phyloP scores from a whole-genome alignment of 345 rosid species.

The Moringa oleifera region DNA sequence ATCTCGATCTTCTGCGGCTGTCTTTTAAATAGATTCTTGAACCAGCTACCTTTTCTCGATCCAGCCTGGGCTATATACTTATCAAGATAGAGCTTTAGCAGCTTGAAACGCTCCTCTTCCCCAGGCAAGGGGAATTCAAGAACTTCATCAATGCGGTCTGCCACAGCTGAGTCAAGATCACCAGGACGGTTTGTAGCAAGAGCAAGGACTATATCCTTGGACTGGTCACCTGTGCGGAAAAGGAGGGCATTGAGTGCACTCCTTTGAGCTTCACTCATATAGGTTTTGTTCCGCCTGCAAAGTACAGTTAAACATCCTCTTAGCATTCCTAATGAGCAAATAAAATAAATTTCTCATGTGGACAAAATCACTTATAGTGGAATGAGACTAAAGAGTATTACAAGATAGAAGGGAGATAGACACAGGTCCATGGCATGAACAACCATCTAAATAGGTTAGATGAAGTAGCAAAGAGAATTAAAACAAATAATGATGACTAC shows the following conservation, averaged over 20 bases:
- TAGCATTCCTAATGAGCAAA: neutral
- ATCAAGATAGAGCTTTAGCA: slow-evolving; percentile 78
- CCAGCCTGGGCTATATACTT: slow-evolving; percentile 80
- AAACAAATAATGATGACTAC: no score
- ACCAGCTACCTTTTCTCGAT: slow-evolving; percentile 42
- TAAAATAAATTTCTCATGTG: no score
- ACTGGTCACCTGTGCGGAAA: slow-evolving; percentile 91
- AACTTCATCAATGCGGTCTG: slow-evolving; percentile 88
- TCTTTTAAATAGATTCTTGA: slow-evolving; percentile 47
- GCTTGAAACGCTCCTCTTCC: slow-evolving; percentile 78
- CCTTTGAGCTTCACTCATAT: slow-evolving; percentile 98
- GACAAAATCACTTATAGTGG: no score
- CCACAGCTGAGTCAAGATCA: slow-evolving; percentile 93
- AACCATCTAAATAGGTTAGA: no score
- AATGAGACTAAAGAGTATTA: no score
- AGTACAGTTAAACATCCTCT: slow-evolving; percentile 4
- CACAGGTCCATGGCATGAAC: no score
- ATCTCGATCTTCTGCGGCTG: slow-evolving; percentile 68
- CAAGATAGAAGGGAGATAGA: no score
- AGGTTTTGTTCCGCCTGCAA: slow-evolving; percentile 84
- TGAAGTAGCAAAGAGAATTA: no score
- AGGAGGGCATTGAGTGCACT: slow-evolving; percentile 96
- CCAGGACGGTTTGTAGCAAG: slow-evolving; percentile 98
- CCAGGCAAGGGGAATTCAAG: slow-evolving; percentile 89
- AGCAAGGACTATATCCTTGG: slow-evolving; percentile 89